These are phyloP conservation scores for Calonectria henricotiae DNA, from an alignment of 2,329 filamentous ascomycete species.

Conservation along the genomic window DNA sequence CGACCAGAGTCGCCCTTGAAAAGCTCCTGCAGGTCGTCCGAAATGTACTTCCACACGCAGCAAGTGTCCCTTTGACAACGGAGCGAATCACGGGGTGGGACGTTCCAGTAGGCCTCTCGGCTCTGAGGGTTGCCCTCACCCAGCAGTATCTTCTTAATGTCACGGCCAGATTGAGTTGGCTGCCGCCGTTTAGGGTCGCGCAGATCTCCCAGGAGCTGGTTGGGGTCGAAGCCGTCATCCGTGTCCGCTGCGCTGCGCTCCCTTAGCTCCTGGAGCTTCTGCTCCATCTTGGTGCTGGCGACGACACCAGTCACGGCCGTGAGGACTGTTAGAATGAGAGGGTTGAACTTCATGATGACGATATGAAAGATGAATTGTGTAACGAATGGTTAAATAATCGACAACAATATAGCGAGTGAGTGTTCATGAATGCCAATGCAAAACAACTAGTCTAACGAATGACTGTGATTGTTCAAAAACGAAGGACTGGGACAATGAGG, in stretches of 20 bases:
- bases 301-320: slow-evolving; percentile 41
- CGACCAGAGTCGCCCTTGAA: slow-evolving; percentile 60
- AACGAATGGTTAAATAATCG: not conserved
- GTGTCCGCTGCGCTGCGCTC: slow-evolving; percentile 34
- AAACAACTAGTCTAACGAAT: slow-evolving; percentile 26
- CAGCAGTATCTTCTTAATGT: slow-evolving; percentile 60
- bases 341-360: slow-evolving; percentile 51
- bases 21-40: slow-evolving; percentile 57
- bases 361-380: not conserved
- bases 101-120: slow-evolving; percentile 47
- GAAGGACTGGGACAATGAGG: slow-evolving; percentile 31
- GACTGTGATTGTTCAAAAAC: slow-evolving; percentile 31
- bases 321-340: slow-evolving; percentile 46
- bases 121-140: slow-evolving; percentile 53
- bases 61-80: slow-evolving; percentile 61
- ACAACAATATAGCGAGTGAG: slow-evolving; percentile 3
- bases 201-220: slow-evolving; percentile 61
- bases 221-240: slow-evolving; percentile 42
- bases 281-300: slow-evolving; percentile 48
- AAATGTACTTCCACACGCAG: slow-evolving; percentile 65
- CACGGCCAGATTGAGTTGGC: slow-evolving; percentile 57
- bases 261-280: slow-evolving; percentile 47
- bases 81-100: slow-evolving; percentile 45
- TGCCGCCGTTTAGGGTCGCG: slow-evolving; percentile 50
- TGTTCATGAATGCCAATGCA: slow-evolving; percentile 24